Evolutionary conservation across 1,284 basidiomycete species (phyloP), one percentile per base, ranked within the genome.

Genomic region (Ganoderma sp.): DNA sequence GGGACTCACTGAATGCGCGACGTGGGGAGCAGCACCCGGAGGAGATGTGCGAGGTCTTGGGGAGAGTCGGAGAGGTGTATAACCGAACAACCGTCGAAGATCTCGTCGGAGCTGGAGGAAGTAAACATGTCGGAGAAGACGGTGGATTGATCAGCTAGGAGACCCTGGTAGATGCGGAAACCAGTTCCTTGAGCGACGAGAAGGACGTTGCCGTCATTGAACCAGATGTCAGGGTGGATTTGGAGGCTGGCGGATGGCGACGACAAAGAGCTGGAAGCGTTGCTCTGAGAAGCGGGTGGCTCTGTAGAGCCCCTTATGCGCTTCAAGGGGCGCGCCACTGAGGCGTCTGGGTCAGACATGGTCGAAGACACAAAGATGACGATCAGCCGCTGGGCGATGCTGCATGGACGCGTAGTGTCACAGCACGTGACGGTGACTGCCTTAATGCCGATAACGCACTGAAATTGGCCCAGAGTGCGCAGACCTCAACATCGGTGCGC

Each of bases 151-250:
- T 32, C 43, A 1, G 73, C 71, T 10, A 76, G 69, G 9, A 75
- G 17, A 3, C 68, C 69, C 3, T 58, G 43, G 60, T 72, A 70
- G 15, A 76, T 65, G 12, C 70, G 68, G 56, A 74, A 75, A 3
- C 60, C 71, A 2, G 43, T 63, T 1, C 52, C 22, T 12, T 60
- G 62, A 19, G 64, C 71, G 22, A 73, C 65, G 15, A 75, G 67
- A 34, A 75, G 60, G 25, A 76, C 61, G 63, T 63, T 73, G 15
- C 75, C 74, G 57, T 75, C 74, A 2, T 67, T 65, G 45, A 67
- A 58, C 70, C 70, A 71, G 61, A 63, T 60, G 22, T 67, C 63
- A 6, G 32, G 37, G 28, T 65, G 52, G 4, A 3, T 25, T 32
- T 54, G 52, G 28, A 32, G 25, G 15, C 7, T 32, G 52, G 14